Base-by-base conservation (phyloP, 148 eudicot species). In the Amaranthus cruentus region DNA sequence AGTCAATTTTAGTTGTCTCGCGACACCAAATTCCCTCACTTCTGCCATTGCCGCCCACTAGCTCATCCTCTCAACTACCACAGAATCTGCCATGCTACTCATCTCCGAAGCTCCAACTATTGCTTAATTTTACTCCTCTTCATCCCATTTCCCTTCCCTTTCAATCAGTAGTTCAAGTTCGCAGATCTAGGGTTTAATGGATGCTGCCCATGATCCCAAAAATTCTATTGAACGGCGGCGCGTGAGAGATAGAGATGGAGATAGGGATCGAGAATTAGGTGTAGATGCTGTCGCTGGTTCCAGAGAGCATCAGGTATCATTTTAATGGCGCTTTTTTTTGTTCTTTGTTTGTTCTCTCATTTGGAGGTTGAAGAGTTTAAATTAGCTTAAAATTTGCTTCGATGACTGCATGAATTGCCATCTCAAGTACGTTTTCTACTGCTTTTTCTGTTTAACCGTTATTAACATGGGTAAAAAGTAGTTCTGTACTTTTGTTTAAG, bases 171-270 rank as follows among this genome's bases (percentile, higher is more conserved):
- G 7, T 66, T 67, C 63, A 7, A 50, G 9, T 67, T 49, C 7
- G 9, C 14, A 67, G 70, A 67, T 67, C 56, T 67, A 67, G 56
- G 70, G 70, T 51, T 67, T 48, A 67, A 67, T 67, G 46, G 70
- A 67, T n/a, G 11, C 57, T 18, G 15, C 70, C 38, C 46, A 14
- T 49, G 56, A 67, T 50, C 70, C 21, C 46, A 50, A 67, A 9
- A 67, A 67, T 51, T 7, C 44, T 9, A 42, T 67, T 18, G 70
- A 67, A 9, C 44, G 74, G 55, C 63, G 73, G 51, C 43, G 73
- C 43, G 70, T 67, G 44, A 67, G 70, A 50, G 70, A 67, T 21
- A 50, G 70, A 18, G 70, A 51, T 1, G 5, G 56, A 15, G 56
- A 51, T 5, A 67, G 56, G 70, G 56, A 67, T 42, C 11, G 70